Conservation (phyloP, 2,329 filamentous ascomycete species). For the Xylaria sp. region DNA sequence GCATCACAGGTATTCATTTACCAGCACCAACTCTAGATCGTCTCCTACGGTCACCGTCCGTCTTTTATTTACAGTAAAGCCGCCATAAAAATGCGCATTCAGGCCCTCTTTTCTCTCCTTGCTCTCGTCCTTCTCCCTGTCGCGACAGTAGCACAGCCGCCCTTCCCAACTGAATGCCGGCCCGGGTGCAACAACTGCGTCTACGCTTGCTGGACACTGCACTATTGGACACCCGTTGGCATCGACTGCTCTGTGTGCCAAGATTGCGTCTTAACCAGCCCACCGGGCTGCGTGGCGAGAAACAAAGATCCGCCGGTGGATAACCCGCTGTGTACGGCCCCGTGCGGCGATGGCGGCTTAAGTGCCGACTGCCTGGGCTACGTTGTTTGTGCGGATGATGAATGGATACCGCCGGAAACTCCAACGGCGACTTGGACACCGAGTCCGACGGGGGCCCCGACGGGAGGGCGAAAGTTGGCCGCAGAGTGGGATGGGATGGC, state of each 20-base stretch:
- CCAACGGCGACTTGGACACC: constrained; percentile 2
- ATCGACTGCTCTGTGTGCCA: constrained; percentile 10
- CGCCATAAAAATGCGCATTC: no score
- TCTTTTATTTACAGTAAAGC: no score
- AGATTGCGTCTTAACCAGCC: background rate
- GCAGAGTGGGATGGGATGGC: no score
- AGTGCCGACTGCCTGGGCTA: background rate
- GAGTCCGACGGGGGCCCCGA: background rate
- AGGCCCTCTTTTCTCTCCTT: no score
- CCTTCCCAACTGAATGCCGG: background rate
- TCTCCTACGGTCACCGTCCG: no score
- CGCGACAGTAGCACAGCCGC: background rate
- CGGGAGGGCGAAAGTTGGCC: no score
- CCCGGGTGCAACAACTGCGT: constrained; percentile 10
- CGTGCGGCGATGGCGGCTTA: constrained; percentile 1
- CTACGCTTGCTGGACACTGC: constrained; percentile 9
- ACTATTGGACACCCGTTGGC: background rate
- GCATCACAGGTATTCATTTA: no score
- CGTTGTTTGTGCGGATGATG: constrained; percentile 7
- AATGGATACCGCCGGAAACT: constrained; percentile 13
- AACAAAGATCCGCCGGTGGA: constrained; percentile 4
- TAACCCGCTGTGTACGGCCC: background rate
- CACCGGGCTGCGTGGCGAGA: constrained; percentile 5
- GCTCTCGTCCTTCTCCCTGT: no score
- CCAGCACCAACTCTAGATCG: no score